Percentiles rank a stretch among this genome's conserved stretches.
These are phyloP conservation scores for Trichosporon coremiiforme DNA, from an alignment of 1,284 basidiomycete species.

Conservation along the genomic window DNA sequence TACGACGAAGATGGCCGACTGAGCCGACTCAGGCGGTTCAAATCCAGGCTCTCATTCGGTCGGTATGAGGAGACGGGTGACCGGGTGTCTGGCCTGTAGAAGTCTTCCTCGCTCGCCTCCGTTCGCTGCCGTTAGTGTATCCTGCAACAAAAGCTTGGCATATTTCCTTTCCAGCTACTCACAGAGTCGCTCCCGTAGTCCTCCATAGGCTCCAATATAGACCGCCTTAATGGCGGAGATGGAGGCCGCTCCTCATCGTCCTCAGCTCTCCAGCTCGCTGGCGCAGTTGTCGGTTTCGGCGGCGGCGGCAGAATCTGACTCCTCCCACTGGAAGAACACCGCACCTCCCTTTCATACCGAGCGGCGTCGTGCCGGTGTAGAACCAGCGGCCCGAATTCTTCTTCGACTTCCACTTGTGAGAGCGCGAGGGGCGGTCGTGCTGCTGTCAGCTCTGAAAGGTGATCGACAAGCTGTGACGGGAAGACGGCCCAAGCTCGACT, in stretches of 20 bases:
- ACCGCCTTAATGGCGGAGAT: neutral
- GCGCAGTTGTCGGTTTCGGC: neutral
- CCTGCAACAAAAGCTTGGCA: no score
- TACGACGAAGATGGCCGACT: no score
- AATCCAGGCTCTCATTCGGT: neutral
- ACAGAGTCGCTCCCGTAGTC: neutral
- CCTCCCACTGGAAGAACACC: constrained; percentile 8
- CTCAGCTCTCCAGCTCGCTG: neutral
- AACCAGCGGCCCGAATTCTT: neutral
- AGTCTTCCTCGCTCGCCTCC: neutral
- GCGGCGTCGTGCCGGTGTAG: neutral
- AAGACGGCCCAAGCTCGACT: neutral
- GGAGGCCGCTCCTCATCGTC: neutral
- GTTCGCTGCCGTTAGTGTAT: neutral
- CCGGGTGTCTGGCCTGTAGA: neutral
- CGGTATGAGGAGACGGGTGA: no score
- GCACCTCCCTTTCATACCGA: neutral
- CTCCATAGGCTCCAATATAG: neutral
- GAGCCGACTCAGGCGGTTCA: neutral
- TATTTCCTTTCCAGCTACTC: neutral
- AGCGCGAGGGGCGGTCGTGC: neutral
- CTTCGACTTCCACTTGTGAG: neutral
- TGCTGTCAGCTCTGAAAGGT: neutral
- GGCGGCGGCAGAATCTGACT: neutral
- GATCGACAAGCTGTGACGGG: neutral